These are phyloP conservation scores for Albifimbria verrucaria DNA, from an alignment of 2,329 filamentous ascomycete genomes.

Conservation along the genomic window DNA sequence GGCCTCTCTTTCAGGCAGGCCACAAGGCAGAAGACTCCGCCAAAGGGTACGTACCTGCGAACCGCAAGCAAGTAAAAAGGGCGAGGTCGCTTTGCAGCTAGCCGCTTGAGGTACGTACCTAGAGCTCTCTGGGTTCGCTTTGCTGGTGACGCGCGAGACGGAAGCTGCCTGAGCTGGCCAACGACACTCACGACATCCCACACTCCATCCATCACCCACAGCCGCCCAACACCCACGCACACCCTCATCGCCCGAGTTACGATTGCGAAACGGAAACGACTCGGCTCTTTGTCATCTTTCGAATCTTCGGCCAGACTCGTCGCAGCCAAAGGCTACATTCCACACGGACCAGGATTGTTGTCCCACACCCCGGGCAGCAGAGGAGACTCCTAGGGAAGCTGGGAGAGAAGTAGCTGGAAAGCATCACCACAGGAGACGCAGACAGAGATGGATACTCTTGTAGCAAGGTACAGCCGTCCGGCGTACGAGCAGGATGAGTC, in stretches of 20 bases:
- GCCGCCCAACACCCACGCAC: neutral
- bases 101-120: conserved; percentile 14
- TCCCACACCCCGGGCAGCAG: too few species aligned
- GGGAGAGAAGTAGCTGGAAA: neutral
- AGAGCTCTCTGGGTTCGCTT: conserved; percentile 3
- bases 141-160: conserved; percentile 37
- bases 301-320: too few species aligned
- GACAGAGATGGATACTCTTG: conserved; percentile 79
- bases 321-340: too few species aligned
- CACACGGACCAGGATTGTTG: too few species aligned
- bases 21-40: neutral
- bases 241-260: too few species aligned
- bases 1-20: neutral
- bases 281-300: too few species aligned
- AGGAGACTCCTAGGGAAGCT: too few species aligned
- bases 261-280: too few species aligned
- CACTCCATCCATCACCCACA: neutral
- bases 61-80: too few species aligned
- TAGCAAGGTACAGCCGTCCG: conserved; percentile 85
- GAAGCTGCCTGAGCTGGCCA: conserved; percentile 38
- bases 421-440: conserved; percentile 8
- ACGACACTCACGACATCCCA: conserved; percentile 2
- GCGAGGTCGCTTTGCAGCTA: too few species aligned
- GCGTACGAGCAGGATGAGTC: conserved; percentile 69
- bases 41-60: neutral